Percentiles rank a stretch among this genome's conserved stretches.
Evolutionary conservation across 768 basidiomycete genomes (phyloP).

Genomic region (Amanita rubescens): DNA sequence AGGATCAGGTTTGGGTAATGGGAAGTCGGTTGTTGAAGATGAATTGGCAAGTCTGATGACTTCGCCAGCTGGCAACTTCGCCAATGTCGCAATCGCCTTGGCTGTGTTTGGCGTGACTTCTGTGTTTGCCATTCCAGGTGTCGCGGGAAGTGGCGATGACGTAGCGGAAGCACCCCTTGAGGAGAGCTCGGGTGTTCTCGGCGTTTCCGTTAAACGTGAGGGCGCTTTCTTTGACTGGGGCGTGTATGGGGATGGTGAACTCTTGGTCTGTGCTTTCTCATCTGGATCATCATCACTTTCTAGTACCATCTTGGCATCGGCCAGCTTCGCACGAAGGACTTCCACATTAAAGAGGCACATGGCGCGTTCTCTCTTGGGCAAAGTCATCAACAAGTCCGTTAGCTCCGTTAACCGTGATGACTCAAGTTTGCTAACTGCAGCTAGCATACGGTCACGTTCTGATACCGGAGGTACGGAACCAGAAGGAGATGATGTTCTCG

Average conservation of each 20-base stretch:
- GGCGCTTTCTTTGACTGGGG: constrained; percentile 56
- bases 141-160: constrained; percentile 56
- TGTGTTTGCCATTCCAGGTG: constrained; percentile 9
- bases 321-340: constrained; percentile 66
- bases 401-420: constrained; percentile 52
- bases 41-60: constrained; percentile 61
- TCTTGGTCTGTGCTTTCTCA: constrained; percentile 21
- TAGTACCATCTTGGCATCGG: constrained; percentile 75
- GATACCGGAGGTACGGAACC: constrained; percentile 51
- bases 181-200: constrained; percentile 71
- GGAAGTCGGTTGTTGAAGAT: constrained; percentile 42
- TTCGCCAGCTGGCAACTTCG: constrained; percentile 66
- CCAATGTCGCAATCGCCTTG: constrained; percentile 65
- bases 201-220: constrained; percentile 38
- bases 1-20: constrained; percentile 64
- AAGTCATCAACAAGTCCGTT: constrained; percentile 74
- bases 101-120: constrained; percentile 13
- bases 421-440: constrained; percentile 61
- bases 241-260: constrained; percentile 37
- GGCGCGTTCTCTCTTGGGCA: constrained; percentile 84
- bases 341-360: constrained; percentile 89
- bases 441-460: constrained; percentile 69
- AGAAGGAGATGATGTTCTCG: constrained; percentile 77
- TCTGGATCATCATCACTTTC: constrained; percentile 62
- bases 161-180: constrained; percentile 67